phyloP scores from a whole-genome alignment of 2,329 filamentous ascomycete species.

The Trematosphaeria pertusa region DNA sequence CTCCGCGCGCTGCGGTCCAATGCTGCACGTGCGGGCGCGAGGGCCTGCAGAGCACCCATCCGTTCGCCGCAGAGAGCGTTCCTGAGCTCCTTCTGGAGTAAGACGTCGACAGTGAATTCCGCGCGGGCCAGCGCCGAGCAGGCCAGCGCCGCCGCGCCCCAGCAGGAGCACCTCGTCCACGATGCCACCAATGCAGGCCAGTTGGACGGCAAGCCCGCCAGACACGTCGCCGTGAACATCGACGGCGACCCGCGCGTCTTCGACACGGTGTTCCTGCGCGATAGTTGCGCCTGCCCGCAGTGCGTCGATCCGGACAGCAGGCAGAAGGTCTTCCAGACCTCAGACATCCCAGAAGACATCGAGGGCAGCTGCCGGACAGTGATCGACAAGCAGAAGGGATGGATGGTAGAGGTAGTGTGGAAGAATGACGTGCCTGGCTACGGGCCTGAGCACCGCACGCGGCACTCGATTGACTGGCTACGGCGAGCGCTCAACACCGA shows the following conservation, averaged over 20 bases:
- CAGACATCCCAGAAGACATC: slow-evolving; percentile 63
- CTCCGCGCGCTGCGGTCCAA: slow-evolving; percentile 13
- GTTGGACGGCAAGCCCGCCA: slow-evolving; percentile 33
- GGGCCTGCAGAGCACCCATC: slow-evolving; percentile 1
- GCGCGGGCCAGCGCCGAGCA: slow-evolving; percentile 7
- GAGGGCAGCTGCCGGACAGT: slow-evolving; percentile 44
- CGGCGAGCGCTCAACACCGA: slow-evolving; percentile 40
- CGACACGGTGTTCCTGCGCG: slow-evolving; percentile 57
- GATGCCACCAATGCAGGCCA: slow-evolving; percentile 23
- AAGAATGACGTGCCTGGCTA: slow-evolving; percentile 59
- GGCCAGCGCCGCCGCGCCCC: slow-evolving; percentile 11
- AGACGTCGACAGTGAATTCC: background rate
- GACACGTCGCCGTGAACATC: slow-evolving; percentile 40
- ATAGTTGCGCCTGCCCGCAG: slow-evolving; percentile 63
- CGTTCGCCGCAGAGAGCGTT: slow-evolving; percentile 2
- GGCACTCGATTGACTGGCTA: slow-evolving; percentile 45
- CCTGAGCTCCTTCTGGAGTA: slow-evolving; percentile 4
- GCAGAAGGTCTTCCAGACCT: slow-evolving; percentile 70
- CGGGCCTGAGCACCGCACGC: slow-evolving; percentile 50
- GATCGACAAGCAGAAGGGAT: slow-evolving; percentile 48
- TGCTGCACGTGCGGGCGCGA: slow-evolving; percentile 12
- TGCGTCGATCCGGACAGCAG: slow-evolving; percentile 66
- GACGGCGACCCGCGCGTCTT: slow-evolving; percentile 39
- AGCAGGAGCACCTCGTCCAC: slow-evolving; percentile 18
- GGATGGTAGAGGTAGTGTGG: slow-evolving; percentile 67